These are phyloP conservation scores for Leccinum fuscescens DNA, from an alignment of 1,284 basidiomycete species.

Conservation along the genomic window DNA sequence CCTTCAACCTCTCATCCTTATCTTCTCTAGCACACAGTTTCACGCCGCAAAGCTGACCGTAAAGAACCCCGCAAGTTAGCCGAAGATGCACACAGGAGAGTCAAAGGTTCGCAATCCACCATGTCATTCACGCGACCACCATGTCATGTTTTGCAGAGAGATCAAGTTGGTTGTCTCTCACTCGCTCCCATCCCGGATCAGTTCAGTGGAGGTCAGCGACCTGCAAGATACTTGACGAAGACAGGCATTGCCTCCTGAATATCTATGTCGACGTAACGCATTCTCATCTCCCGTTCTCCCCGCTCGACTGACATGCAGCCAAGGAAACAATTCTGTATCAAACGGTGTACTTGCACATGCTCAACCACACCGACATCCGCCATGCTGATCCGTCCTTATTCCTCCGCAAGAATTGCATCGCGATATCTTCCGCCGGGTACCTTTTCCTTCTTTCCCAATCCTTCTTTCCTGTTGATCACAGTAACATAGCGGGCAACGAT, in stretches of 20 bases:
- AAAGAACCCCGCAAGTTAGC: conserved; percentile 45
- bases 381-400: conserved; percentile 69
- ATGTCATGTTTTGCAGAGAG: conserved; percentile 44
- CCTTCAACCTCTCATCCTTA: conserved; percentile 1
- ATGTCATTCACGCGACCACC: background rate
- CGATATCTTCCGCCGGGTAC: conserved; percentile 62
- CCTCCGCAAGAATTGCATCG: conserved; percentile 66
- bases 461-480: conserved; percentile 9
- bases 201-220: conserved; percentile 70
- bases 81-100: conserved; percentile 31
- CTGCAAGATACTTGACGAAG: conserved; percentile 68
- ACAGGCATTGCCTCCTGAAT: conserved; percentile 61
- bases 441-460: conserved; percentile 18
- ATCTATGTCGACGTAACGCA: conserved; percentile 68
- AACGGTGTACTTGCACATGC: conserved; percentile 66
- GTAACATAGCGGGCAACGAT: conserved; percentile 53
- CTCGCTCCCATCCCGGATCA: conserved; percentile 45
- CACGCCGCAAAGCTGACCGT: conserved; percentile 56
- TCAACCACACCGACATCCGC: conserved; percentile 74
- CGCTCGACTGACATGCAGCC: conserved; percentile 10
- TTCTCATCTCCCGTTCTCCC: conserved; percentile 3
- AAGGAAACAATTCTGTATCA: conserved; percentile 72
- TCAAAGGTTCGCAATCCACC: conserved; percentile 50
- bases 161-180: conserved; percentile 67
- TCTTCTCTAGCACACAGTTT: conserved; percentile 30